Conservation (phyloP, 2,329 filamentous ascomycete genomes). For the Blastomyces gilchristii region DNA sequence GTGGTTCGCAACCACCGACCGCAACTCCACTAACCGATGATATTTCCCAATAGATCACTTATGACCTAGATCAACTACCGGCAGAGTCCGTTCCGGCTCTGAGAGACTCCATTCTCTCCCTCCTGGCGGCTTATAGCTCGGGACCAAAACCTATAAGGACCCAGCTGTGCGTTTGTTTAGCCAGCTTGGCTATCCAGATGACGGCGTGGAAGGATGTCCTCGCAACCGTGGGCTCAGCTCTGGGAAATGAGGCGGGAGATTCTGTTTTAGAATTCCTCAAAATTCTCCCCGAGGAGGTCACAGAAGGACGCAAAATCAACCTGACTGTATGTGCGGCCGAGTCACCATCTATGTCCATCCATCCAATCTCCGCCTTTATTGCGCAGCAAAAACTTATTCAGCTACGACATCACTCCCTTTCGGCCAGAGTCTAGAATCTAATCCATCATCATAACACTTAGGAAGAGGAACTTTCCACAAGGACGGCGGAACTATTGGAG, state of each 20-base stretch:
- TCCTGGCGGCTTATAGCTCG: conserved; percentile 69
- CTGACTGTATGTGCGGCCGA: conserved; percentile 78
- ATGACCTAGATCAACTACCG: conserved; percentile 84
- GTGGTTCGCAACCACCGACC: too few relatives aligned
- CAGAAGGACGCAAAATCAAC: conserved; percentile 98
- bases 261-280: conserved; percentile 93
- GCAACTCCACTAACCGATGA: conserved; percentile 4
- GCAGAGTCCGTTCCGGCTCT: conserved; percentile 62
- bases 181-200: conserved; percentile 94
- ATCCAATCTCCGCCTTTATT: conserved; percentile 26
- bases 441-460: conserved; percentile 44
- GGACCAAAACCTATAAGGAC: conserved; percentile 77
- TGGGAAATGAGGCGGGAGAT: conserved; percentile 61
- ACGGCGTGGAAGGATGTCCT: conserved; percentile 90
- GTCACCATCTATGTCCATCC: conserved; percentile 33
- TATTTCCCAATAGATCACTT: conserved; percentile 63
- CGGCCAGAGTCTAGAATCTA: conserved; percentile 35
- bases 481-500: conserved; percentile 80
- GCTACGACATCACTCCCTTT: conserved; percentile 14
- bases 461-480: conserved; percentile 86
- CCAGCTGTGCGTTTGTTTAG: conserved; percentile 89
- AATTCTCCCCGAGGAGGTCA: conserved; percentile 96
- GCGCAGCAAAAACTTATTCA: conserved; percentile 13
- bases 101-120: conserved; percentile 70
- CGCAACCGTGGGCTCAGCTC: conserved; percentile 63